Conservation (phyloP, 495 filamentous ascomycete species). For the Lepraria neglecta region DNA sequence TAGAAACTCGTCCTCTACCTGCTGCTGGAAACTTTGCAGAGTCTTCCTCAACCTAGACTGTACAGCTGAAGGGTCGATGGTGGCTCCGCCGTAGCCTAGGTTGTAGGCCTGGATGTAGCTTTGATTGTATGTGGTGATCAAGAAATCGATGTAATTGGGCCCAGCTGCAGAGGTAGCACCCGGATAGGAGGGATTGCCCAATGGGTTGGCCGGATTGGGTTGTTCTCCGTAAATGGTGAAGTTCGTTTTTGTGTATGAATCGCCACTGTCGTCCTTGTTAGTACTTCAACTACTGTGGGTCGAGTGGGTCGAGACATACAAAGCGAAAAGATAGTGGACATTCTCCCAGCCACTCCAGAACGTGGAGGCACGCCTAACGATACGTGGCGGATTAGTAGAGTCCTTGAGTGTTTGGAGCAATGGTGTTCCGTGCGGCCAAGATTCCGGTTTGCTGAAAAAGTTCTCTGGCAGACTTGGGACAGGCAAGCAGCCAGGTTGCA, state of each 20-base stretch:
- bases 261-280: slow-evolving; percentile 37
- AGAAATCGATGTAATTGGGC: slow-evolving; percentile 50
- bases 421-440: slow-evolving; percentile 23
- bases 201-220: slow-evolving; percentile 56
- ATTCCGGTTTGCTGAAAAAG: slow-evolving; percentile 8
- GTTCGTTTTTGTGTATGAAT: slow-evolving; percentile 59
- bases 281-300: background rate
- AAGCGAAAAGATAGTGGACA: slow-evolving; percentile 26
- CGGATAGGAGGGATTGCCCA: slow-evolving; percentile 60
- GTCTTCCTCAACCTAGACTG: slow-evolving; percentile 32
- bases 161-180: slow-evolving; percentile 49
- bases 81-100: slow-evolving; percentile 51
- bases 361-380: slow-evolving; percentile 1
- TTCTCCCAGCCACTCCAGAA: slow-evolving; percentile 25
- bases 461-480: slow-evolving; percentile 10
- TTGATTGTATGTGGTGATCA: slow-evolving; percentile 49
- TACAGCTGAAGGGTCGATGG: slow-evolving; percentile 47
- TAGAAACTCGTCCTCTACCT: slow-evolving; percentile 40
- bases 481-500: slow-evolving; percentile 20
- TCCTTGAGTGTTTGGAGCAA: slow-evolving; percentile 11
- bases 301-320: slow-evolving; percentile 11
- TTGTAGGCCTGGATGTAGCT: slow-evolving; percentile 51
- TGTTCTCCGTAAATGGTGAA: slow-evolving; percentile 58
- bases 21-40: slow-evolving; percentile 36
- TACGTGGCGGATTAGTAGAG: background rate